Percentiles rank a stretch among this genome's conserved stretches.
Evolutionary conservation across 345 rosid species (phyloP).

Genomic region (Populus simonii): DNA sequence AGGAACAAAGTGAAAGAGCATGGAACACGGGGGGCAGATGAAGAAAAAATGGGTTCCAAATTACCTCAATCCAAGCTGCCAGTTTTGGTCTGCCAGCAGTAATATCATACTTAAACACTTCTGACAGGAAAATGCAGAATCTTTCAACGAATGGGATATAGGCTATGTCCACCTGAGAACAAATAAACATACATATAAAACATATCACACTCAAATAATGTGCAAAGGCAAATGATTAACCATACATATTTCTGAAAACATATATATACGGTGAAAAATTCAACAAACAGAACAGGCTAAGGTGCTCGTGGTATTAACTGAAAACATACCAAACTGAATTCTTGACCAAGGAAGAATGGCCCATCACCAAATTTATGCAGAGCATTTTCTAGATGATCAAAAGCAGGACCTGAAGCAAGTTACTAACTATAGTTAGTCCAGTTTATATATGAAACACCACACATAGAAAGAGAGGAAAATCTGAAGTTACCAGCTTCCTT

Average conservation of each 20-base stretch:
- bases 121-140: constrained; percentile 48
- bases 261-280: background rate
- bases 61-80: constrained; percentile 69
- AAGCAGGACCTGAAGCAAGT: constrained; percentile 53
- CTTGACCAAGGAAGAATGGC: constrained; percentile 83
- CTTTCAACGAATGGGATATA: constrained; percentile 68
- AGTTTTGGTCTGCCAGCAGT: constrained; percentile 72
- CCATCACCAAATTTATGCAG: constrained; percentile 69
- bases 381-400: constrained; percentile 71
- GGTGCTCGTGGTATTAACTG: background rate
- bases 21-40: background rate
- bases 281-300: background rate
- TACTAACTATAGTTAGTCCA: background rate
- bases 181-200: background rate
- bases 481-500: constrained; percentile 51
- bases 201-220: background rate
- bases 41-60: background rate
- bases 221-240: background rate
- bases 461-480: background rate
- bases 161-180: constrained; percentile 67
- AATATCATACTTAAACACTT: constrained; percentile 50
- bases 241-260: background rate
- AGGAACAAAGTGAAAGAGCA: background rate
- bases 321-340: constrained; percentile 56
- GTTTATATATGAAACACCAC: background rate